A percentile compares a stretch with the other conserved stretches of the same genome.
phyloP scores from a whole-genome alignment of 768 basidiomycete genomes.

The Leucocoprinus birnbaumii region DNA sequence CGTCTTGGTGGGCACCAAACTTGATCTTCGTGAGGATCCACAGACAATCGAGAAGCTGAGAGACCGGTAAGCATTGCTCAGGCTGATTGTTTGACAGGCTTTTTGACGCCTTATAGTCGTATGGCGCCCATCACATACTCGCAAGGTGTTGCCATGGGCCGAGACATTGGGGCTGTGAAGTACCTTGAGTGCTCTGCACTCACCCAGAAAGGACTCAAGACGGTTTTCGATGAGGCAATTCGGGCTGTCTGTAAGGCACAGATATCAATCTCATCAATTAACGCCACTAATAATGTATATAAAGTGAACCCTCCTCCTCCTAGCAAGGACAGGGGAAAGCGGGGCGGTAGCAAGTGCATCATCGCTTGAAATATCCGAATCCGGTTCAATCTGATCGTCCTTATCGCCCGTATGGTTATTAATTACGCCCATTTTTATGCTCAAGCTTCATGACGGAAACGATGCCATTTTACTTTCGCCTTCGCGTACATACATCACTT shows the following conservation, averaged over 20 bases:
- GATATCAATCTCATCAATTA: neutral
- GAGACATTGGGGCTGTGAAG: slow-evolving; percentile 94
- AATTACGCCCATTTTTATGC: slow-evolving; percentile 1
- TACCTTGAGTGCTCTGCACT: slow-evolving; percentile 95
- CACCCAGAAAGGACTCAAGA: slow-evolving; percentile 98
- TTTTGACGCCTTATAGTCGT: slow-evolving; percentile 46
- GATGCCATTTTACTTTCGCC: slow-evolving; percentile 2
- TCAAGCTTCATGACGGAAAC: slow-evolving; percentile 10
- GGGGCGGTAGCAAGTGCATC: slow-evolving; percentile 55
- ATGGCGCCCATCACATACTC: slow-evolving; percentile 94
- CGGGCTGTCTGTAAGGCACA: slow-evolving; percentile 83
- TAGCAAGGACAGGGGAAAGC: slow-evolving; percentile 47
- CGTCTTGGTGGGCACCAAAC: slow-evolving; percentile 94
- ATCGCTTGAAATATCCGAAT: slow-evolving; percentile 53
- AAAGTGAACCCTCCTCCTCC: slow-evolving; percentile 76
- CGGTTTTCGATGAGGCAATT: slow-evolving; percentile 98
- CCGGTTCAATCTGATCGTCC: slow-evolving; percentile 15
- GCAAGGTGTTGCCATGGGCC: slow-evolving; percentile 87
- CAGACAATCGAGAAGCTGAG: slow-evolving; percentile 89
- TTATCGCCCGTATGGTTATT: slow-evolving; percentile 9
- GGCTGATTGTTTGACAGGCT: slow-evolving; percentile 1
- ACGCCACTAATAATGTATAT: neutral
- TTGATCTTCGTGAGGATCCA: slow-evolving; percentile 95
- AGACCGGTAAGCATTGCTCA: slow-evolving; percentile 59
- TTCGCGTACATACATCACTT: slow-evolving; percentile 9